Evolutionary conservation across 2,329 filamentous ascomycete species (phyloP).

Genomic region (Fusarium begoniae): DNA sequence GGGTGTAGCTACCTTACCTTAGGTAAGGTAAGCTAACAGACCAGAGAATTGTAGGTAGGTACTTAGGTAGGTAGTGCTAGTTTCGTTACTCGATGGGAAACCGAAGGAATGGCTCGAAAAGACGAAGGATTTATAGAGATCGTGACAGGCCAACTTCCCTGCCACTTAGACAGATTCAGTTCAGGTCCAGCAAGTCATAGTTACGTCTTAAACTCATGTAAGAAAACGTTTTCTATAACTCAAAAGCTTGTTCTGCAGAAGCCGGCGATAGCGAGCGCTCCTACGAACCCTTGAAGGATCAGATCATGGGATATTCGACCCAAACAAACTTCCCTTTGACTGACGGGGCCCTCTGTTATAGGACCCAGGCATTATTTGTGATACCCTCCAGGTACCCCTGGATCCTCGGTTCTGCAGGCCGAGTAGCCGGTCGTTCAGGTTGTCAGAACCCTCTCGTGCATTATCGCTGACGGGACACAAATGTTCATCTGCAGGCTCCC

Average conservation of each 20-base stretch:
- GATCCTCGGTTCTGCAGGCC: not conserved
- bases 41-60: not conserved
- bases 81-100: not conserved
- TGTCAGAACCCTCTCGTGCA: not conserved
- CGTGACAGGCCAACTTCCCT: not conserved
- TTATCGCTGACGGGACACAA: not conserved
- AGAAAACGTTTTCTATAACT: not conserved
- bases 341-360: not conserved
- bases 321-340: not conserved
- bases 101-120: not conserved
- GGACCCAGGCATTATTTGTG: not conserved
- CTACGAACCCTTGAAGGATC: not conserved
- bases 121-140: constrained; percentile 22
- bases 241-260: not conserved
- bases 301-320: constrained; percentile 13
- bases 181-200: not conserved
- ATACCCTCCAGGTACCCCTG: not conserved
- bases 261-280: not conserved
- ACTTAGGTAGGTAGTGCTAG: not conserved
- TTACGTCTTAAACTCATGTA: not conserved
- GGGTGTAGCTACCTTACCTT: not conserved
- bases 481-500: not conserved
- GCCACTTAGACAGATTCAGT: not conserved
- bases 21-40: not conserved
- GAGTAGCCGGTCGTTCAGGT: not conserved